Evolutionary conservation across 164 flowering plant species (phyloP).

Genomic region (Piper betle): DNA sequence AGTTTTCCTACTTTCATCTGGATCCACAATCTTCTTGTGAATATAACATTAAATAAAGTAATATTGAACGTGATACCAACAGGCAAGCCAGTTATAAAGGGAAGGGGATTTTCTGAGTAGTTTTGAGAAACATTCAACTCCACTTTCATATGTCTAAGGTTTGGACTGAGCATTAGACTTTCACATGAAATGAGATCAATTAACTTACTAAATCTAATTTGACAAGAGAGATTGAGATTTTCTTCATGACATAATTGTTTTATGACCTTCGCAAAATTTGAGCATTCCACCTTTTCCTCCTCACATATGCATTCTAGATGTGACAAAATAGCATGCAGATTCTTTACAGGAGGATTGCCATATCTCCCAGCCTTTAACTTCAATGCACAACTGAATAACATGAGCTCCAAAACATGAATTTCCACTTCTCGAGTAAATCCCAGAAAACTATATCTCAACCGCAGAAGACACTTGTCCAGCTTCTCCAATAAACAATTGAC

Average conservation of each 20-base stretch:
- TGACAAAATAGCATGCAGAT: conserved; percentile 24
- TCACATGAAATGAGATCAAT: conserved; percentile 31
- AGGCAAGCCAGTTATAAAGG: conserved; percentile 60
- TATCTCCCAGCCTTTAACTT: conserved; percentile 23
- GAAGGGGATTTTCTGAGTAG: conserved; percentile 46
- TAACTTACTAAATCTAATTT: conserved; percentile 19
- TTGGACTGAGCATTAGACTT: conserved; percentile 18
- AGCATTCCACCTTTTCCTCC: conserved; percentile 24
- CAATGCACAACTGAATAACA: conserved; percentile 30
- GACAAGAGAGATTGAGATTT: conserved; percentile 7
- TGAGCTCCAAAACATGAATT: conserved; percentile 44
- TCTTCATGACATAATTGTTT: conserved; percentile 15
- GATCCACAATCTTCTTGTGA: conserved; percentile 48
- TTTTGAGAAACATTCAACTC: conserved; percentile 37
- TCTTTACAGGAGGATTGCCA: conserved; percentile 19
- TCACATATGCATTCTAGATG: conserved; percentile 19
- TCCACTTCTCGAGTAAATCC: conserved; percentile 51
- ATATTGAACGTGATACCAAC: conserved; percentile 47
- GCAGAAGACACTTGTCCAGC: conserved; percentile 33
- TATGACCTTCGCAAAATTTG: conserved; percentile 36
- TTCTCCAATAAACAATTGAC: conserved; percentile 39
- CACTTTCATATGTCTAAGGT: conserved; percentile 33
- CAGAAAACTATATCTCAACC: conserved; percentile 31
- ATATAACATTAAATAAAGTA: conserved; percentile 34
- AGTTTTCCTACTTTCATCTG: conserved; percentile 21